Base-by-base conservation (phyloP, 768 basidiomycete species). In the Pleurotus tuoliensis region DNA sequence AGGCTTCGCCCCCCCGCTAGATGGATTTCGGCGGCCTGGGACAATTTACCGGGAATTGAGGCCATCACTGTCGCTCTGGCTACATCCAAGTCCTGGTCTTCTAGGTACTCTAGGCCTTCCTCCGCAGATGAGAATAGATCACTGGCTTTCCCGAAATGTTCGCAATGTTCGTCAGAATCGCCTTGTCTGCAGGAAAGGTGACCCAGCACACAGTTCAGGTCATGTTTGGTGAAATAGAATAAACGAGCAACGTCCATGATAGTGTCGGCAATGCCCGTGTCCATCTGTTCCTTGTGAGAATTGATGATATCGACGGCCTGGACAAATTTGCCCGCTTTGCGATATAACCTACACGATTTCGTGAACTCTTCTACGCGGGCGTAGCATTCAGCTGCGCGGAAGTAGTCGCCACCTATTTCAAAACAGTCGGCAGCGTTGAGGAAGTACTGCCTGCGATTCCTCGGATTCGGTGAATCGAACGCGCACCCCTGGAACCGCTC, bases 91-190 rank as follows among this genome's bases (percentile, higher is more conserved):
- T 78, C 78, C 44, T 75, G 74, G 3, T 81, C 75, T 54, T 84
- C 78, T 15, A 84, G 71, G 57, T 82, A 89, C 38, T 79, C 76
- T n/a, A 85, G 59, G 16, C 74, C 73, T 18, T 84, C 81, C 18
- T 87, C 80, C 0, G 74, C 67, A 0, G 76, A 70, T 0, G 70
- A 58, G 57, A 89, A 89, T 3, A 88, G 64, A 5, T 66, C 59
- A 55, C 69, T 54, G 20, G 76, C 76, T 65, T 79, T 69, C 18
- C 87, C 87, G 60, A 11, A 45, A 41, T 34, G 39, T 2, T n/a
- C 16, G 24, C 51, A 53, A 2, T 9, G 24, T 41, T 53, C 39
- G 24, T 11, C 12, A 12, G n/a, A 11, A n/a, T 56, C 8, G 48
- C 1, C 37, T 22, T 18, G 12, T 51, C 13, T 40, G 39, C 27